A percentile compares a stretch with the other conserved stretches of the same genome.
Evolutionary conservation across 352 stramenopile species (phyloP).

Genomic region (Phytopythium chamaehyphon): DNA sequence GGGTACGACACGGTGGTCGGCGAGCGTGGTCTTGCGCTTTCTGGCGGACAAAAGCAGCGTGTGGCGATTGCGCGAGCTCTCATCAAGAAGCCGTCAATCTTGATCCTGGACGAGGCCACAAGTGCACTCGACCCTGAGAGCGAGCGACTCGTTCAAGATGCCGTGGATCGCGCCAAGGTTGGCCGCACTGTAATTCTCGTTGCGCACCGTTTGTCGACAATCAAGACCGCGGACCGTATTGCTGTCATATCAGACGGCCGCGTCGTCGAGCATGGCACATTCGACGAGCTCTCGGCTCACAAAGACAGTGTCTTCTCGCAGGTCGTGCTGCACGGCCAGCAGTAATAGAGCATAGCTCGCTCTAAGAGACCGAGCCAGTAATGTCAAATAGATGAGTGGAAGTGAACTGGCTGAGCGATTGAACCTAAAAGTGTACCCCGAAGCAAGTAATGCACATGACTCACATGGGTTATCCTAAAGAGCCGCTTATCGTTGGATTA

Average conservation of each 20-base stretch:
- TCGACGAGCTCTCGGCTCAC: constrained; percentile 51
- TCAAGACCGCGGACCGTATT: constrained; percentile 90
- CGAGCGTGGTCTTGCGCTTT: constrained; percentile 66
- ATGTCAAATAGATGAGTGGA: constrained; percentile 8
- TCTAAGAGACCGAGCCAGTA: background rate
- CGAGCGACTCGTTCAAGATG: constrained; percentile 76
- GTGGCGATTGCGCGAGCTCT: constrained; percentile 70
- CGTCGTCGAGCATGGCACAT: constrained; percentile 85
- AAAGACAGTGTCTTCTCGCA: constrained; percentile 70
- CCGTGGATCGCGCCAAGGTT: constrained; percentile 66
- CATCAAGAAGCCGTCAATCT: constrained; percentile 69
- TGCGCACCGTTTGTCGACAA: constrained; percentile 94
- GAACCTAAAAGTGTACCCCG: too few relatives aligned
- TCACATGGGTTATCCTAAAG: too few relatives aligned
- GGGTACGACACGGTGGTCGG: constrained; percentile 78
- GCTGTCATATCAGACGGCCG: constrained; percentile 85
- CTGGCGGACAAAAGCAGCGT: constrained; percentile 79
- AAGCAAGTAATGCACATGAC: too few relatives aligned
- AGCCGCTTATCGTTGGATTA: too few relatives aligned
- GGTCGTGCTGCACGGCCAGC: constrained; percentile 66
- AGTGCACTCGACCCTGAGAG: constrained; percentile 74
- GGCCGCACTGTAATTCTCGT: constrained; percentile 96
- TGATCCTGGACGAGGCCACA: constrained; percentile 78
- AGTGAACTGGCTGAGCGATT: too few relatives aligned
- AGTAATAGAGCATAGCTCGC: constrained; percentile 12